A percentile compares a stretch with the other conserved stretches of the same genome.
Evolutionary conservation across 1,284 basidiomycete species (phyloP).

Genomic region (Anthracocystis walkeri): DNA sequence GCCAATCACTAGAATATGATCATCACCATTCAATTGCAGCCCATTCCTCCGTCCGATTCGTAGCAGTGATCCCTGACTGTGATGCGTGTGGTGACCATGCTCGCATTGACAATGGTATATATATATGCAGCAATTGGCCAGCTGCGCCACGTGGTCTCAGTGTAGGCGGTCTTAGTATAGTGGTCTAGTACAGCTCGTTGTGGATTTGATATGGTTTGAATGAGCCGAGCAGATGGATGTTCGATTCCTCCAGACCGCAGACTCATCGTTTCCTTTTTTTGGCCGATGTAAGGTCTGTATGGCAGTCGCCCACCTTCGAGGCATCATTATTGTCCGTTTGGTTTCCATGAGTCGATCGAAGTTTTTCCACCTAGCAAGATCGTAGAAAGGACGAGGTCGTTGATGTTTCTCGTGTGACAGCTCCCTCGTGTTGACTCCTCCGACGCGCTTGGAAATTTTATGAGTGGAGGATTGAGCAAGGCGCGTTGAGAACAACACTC

Average conservation of each 20-base stretch:
- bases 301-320: too few relatives aligned
- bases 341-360: too few relatives aligned
- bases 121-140: too few relatives aligned
- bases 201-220: slow-evolving; percentile 8
- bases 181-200: slow-evolving; percentile 40
- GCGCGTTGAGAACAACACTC: slow-evolving; percentile 16
- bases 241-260: slow-evolving; percentile 42
- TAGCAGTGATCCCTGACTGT: neutral
- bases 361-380: too few relatives aligned
- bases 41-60: neutral
- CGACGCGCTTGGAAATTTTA: neutral
- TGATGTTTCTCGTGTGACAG: neutral
- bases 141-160: neutral
- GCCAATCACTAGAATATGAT: neutral
- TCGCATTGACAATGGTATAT: too few relatives aligned
- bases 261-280: slow-evolving; percentile 1
- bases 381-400: too few relatives aligned
- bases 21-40: slow-evolving; percentile 10
- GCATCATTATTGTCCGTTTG: too few relatives aligned
- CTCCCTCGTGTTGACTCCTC: neutral
- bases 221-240: slow-evolving; percentile 43
- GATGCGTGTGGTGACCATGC: neutral
- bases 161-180: slow-evolving; percentile 25
- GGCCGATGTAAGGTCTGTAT: neutral
- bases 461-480: neutral